A percentile compares a stretch with the other conserved stretches of the same genome.
These are phyloP conservation scores for Monascus ruber DNA, from an alignment of 2,329 filamentous ascomycete genomes.

Conservation along the genomic window DNA sequence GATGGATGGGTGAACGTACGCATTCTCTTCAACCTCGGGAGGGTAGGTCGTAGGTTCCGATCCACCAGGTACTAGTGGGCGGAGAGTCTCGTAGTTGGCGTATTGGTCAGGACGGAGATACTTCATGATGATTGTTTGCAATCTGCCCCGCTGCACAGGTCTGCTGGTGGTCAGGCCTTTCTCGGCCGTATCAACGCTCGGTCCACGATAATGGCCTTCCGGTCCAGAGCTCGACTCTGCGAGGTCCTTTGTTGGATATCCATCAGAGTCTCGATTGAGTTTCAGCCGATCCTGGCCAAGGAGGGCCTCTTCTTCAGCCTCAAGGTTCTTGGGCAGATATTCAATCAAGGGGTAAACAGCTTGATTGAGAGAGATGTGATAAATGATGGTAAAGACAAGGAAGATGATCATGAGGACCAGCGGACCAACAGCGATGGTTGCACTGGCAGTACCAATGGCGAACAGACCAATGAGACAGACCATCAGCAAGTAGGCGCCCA, in stretches of 20 bases:
- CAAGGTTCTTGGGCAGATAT: slow-evolving; percentile 65
- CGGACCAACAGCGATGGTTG: slow-evolving; percentile 54
- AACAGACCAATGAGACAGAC: slow-evolving; percentile 79
- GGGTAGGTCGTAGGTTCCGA: slow-evolving; percentile 49
- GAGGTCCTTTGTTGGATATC: slow-evolving; percentile 10
- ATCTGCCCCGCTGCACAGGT: slow-evolving; percentile 17
- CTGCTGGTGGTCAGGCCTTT: slow-evolving; percentile 18
- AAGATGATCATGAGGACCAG: slow-evolving; percentile 66
- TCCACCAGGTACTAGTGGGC: slow-evolving; percentile 53
- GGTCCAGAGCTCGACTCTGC: slow-evolving; percentile 14
- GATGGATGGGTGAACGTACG: slow-evolving; percentile 64
- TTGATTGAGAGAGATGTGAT: slow-evolving; percentile 60
- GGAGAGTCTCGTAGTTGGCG: slow-evolving; percentile 59
- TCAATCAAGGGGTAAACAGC: slow-evolving; percentile 65
- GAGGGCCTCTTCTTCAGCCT: slow-evolving; percentile 44
- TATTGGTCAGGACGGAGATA: slow-evolving; percentile 73
- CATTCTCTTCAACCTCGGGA: slow-evolving; percentile 50
- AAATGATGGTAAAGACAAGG: slow-evolving; percentile 62
- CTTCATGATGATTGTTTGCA: slow-evolving; percentile 26
- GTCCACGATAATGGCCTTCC: slow-evolving; percentile 15
- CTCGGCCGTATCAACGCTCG: slow-evolving; percentile 20
- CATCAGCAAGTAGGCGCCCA: slow-evolving; percentile 72
- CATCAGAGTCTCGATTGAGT: slow-evolving; percentile 6
- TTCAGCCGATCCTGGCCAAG: slow-evolving; percentile 22
- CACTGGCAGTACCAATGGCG: slow-evolving; percentile 52